A percentile compares a stretch with the other conserved stretches of the same genome.
Conservation (phyloP, 2,329 filamentous ascomycete genomes). For the Keithomyces neogunnii region DNA sequence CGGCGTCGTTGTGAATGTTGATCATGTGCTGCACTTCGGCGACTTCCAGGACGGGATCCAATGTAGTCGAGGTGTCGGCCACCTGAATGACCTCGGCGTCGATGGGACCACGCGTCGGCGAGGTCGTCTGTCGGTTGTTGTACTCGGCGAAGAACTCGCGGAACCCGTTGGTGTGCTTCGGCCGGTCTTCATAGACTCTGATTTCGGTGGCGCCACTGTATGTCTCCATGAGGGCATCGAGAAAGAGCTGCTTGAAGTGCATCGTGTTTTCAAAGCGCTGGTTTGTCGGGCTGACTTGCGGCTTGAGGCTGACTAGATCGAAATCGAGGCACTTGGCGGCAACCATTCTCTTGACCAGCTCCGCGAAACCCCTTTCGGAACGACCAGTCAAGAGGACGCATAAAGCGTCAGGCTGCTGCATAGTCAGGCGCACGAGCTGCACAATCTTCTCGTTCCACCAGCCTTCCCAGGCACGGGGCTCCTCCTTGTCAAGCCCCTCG, state of each 20-base stretch:
- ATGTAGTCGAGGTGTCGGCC: constrained; percentile 60
- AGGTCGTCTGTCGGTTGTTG: constrained; percentile 50
- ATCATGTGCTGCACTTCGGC: constrained; percentile 83
- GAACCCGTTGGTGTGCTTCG: constrained; percentile 68
- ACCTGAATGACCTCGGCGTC: constrained; percentile 79
- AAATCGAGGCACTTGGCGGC: constrained; percentile 73
- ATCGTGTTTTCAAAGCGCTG: constrained; percentile 77
- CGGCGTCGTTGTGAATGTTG: constrained; percentile 68
- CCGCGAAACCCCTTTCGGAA: constrained; percentile 65
- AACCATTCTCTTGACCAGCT: constrained; percentile 74
- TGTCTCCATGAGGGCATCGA: constrained; percentile 74
- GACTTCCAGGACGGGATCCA: constrained; percentile 73
- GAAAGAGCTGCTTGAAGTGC: constrained; percentile 83
- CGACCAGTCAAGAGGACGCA: constrained; percentile 84
- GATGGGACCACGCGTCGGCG: constrained; percentile 55
- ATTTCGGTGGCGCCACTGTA: constrained; percentile 80
- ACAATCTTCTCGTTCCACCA: constrained; percentile 96
- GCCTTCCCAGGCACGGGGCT: constrained; percentile 74
- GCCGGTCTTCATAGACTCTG: constrained; percentile 61
- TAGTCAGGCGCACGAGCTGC: constrained; percentile 71
- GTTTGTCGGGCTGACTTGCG: constrained; percentile 68
- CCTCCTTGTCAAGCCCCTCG: constrained; percentile 72
- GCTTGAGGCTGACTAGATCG: constrained; percentile 83
- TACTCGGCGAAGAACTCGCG: constrained; percentile 74
- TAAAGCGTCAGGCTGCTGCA: constrained; percentile 75